Percentiles rank a stretch among this genome's conserved stretches.
Conservation (phyloP, 345 rosid genomes). For the Eucalyptus microcorys region DNA sequence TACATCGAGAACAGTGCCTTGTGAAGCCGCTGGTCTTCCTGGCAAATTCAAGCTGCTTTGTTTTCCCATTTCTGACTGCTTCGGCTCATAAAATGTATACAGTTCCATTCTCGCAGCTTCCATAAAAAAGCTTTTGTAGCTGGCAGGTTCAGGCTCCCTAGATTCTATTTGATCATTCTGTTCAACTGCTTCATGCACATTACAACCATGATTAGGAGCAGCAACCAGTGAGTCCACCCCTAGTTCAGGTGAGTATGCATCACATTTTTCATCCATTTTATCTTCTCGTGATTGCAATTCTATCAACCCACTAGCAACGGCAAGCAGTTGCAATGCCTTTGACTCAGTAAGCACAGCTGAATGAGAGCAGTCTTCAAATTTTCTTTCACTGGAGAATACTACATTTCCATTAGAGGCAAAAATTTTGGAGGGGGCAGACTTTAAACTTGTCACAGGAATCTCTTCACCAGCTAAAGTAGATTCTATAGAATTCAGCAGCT, state of each 20-base stretch:
- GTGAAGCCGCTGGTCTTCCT: conserved; percentile 23
- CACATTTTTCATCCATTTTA: conserved; percentile 1
- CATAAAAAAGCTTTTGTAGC: conserved; percentile 2
- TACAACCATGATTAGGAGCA: neutral
- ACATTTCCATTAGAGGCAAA: neutral
- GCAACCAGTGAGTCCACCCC: neutral
- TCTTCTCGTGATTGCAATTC: conserved; percentile 10
- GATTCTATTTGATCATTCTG: conserved; percentile 8
- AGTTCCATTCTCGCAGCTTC: conserved; percentile 51
- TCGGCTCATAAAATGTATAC: conserved; percentile 39
- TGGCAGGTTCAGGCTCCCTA: neutral
- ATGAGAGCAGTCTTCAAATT: conserved; percentile 5
- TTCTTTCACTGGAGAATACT: conserved; percentile 1
- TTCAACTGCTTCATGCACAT: conserved; percentile 2
- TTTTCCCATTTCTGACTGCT: conserved; percentile 16
- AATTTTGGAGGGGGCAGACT: neutral
- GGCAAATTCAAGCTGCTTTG: conserved; percentile 10
- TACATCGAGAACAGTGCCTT: conserved; percentile 16
- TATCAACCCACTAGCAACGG: conserved; percentile 4
- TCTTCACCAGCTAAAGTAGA: neutral
- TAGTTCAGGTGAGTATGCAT: conserved; percentile 3
- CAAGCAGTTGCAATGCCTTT: conserved; percentile 21
- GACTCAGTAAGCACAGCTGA: conserved; percentile 7
- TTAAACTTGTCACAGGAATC: neutral
- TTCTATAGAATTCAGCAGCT: conserved; percentile 11